Base-by-base conservation (phyloP, 2,329 filamentous ascomycete genomes). In the Calonectria leucothoes region DNA sequence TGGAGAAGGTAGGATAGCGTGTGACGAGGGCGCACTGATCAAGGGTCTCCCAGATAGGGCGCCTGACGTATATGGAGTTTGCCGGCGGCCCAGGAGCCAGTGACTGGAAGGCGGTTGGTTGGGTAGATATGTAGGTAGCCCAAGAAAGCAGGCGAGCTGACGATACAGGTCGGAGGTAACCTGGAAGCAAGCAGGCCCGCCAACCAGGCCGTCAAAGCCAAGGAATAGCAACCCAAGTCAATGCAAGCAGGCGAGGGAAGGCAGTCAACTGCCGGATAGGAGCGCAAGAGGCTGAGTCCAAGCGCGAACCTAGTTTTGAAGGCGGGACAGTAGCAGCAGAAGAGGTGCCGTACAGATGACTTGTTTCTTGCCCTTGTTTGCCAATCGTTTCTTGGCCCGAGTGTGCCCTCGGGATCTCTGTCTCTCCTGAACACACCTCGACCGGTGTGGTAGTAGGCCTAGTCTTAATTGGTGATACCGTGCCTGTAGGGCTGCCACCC, bases 401-500 rank as follows among this genome's bases (percentile, higher is more conserved):
- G 55, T 66, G 33, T 10, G 23, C 33, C 20, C 23, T 39, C 33
- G 20, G 64, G 42, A 33, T 65, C 31, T 61, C 64, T 52, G 33
- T 64, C 59, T 45, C 37, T 31, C 29, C 37, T 64, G 59, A 48
- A 48, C 37, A 27, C 33, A 61, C 55, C 39, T 64, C 39, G 25
- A 25, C 55, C 31, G 35, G 55, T 61, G 59, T 33, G 37, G 59
- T 64, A 64, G 65, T 27, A 55, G 29, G 55, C 25, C 59, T 39
- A 39, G 59, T 23, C 59, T 70, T 37, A 45, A 29, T 66, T 27
- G 27, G 27, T 59, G 31, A n/a, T n/a, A n/a, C 61, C 61, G 51
- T 59, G 61, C 61, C 66, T 51, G 49, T 49, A 71, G 69, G 63
- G 69, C 51, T 66, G 25, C 69, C 48, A 57, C 63, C 61, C 69